These are phyloP conservation scores for Carex pumila DNA, from an alignment of 176 grass and related monocot genomes.

Conservation along the genomic window DNA sequence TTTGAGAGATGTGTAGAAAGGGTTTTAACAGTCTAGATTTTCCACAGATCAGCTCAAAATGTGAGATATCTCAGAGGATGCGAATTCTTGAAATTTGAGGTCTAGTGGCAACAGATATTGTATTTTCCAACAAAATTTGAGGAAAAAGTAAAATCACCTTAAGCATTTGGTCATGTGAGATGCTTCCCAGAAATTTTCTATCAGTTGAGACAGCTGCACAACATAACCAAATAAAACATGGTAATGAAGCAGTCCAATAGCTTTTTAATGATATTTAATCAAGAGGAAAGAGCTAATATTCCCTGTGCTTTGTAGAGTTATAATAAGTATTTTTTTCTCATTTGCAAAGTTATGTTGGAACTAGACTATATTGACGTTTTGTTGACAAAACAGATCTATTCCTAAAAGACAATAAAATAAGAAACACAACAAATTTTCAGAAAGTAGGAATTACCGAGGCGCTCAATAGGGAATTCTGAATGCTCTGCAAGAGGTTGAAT, in stretches of 20 bases:
- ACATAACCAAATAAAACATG: background rate
- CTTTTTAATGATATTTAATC: background rate
- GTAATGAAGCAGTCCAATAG: background rate
- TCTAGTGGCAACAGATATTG: background rate
- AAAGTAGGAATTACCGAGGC: constrained; percentile 44
- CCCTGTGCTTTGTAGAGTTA: background rate
- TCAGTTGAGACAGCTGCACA: constrained; percentile 67
- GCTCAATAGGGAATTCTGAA: constrained; percentile 90
- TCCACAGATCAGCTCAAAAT: too few species aligned
- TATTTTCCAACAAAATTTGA: background rate
- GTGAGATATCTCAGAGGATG: too few species aligned
- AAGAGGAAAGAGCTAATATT: background rate
- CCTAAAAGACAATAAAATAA: constrained; percentile 2
- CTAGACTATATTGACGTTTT: background rate
- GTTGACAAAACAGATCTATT: background rate
- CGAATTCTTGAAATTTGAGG: background rate
- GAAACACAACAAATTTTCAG: background rate
- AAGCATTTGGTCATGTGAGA: constrained; percentile 90
- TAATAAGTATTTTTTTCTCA: background rate
- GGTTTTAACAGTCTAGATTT: too few species aligned
- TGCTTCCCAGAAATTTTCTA: constrained; percentile 68
- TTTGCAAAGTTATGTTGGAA: background rate
- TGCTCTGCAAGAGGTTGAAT: constrained; percentile 87
- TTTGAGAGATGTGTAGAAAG: too few species aligned
- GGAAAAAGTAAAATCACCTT: constrained; percentile 40